These are phyloP conservation scores for Mortierella hygrophila DNA, from an alignment of 192 early-diverging fungal genomes.

Conservation along the genomic window DNA sequence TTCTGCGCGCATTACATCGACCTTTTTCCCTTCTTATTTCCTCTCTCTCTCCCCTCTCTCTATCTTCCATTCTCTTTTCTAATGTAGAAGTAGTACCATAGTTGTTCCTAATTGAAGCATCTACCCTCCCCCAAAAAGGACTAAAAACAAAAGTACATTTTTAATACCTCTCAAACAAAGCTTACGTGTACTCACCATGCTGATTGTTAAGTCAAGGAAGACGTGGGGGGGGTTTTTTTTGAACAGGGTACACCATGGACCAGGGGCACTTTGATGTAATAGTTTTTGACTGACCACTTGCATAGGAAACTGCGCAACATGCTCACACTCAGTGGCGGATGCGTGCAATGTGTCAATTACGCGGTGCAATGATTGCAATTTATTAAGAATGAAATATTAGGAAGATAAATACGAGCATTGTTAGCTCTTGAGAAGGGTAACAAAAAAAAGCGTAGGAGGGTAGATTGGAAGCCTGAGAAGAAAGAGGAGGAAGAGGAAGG, in stretches of 20 bases:
- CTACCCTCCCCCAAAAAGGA: background rate
- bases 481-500: too few species aligned
- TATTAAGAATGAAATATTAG: too few species aligned
- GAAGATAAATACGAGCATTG: too few species aligned
- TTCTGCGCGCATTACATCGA: background rate
- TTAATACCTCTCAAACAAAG: background rate
- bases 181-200: background rate
- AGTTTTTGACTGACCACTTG: too few species aligned
- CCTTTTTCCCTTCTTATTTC: background rate
- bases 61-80: background rate
- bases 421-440: background rate
- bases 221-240: background rate
- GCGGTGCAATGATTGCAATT: too few species aligned
- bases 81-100: conserved; percentile 3
- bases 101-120: conserved; percentile 2
- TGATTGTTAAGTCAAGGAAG: background rate
- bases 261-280: too few species aligned
- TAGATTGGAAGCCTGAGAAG: too few species aligned
- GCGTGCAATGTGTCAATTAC: too few species aligned
- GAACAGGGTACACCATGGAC: background rate
- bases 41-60: background rate
- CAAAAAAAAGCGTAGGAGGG: background rate
- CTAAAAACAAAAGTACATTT: background rate
- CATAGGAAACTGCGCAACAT: too few species aligned
- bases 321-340: too few species aligned